phyloP scores from a whole-genome alignment of 2,329 filamentous ascomycete genomes.

The Didymella arachidicola region DNA sequence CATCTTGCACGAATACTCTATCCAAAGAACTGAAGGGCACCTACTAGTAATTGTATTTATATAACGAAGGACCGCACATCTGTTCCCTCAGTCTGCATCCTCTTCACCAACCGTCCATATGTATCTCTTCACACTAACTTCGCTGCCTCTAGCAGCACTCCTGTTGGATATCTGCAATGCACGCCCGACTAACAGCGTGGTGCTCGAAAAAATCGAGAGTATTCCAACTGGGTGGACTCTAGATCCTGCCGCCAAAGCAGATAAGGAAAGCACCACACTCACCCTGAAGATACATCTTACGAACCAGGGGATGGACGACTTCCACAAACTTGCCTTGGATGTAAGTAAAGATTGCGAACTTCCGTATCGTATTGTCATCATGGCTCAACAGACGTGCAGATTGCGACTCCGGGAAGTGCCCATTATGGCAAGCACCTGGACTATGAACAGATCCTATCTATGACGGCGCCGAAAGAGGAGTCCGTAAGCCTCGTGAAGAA shows the following conservation, averaged over 20 bases:
- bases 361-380: neutral
- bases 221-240: conserved; percentile 26
- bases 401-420: conserved; percentile 60
- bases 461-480: conserved; percentile 60
- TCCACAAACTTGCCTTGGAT: conserved; percentile 33
- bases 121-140: conserved; percentile 4
- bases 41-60: neutral
- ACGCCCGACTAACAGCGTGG: conserved; percentile 25
- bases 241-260: conserved; percentile 22
- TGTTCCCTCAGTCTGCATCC: neutral
- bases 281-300: conserved; percentile 32
- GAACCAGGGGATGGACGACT: conserved; percentile 30
- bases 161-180: conserved; percentile 15
- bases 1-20: neutral
- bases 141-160: conserved; percentile 1
- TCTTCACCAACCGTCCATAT: neutral
- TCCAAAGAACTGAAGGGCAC: neutral
- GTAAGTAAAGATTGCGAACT: conserved; percentile 7
- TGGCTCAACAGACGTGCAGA: conserved; percentile 15
- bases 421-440: conserved; percentile 63
- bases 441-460: conserved; percentile 56
- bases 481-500: conserved; percentile 59
- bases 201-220: conserved; percentile 26
- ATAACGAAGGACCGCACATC: neutral
- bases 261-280: conserved; percentile 27